phyloP scores from a whole-genome alignment of 2,329 filamentous ascomycete species.

The Fusarium solani-melongenae region DNA sequence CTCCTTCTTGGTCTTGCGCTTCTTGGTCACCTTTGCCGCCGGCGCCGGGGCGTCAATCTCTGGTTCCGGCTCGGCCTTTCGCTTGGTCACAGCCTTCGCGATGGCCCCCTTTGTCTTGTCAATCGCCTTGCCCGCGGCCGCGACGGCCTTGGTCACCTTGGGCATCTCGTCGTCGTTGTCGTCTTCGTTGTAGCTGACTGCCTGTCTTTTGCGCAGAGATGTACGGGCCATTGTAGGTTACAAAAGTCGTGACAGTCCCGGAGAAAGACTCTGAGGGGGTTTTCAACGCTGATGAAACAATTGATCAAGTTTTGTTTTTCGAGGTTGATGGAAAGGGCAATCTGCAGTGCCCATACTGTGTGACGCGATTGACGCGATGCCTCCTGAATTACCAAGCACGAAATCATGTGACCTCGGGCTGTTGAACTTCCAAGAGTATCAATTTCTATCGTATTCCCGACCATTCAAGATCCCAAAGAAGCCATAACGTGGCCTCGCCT shows the following conservation, averaged over 20 bases:
- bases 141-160: constrained; percentile 23
- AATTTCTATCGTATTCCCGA: not conserved
- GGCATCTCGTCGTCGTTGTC: constrained; percentile 33
- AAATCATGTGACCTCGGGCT: constrained; percentile 36
- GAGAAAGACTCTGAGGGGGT: not conserved
- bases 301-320: not conserved
- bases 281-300: not conserved
- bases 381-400: constrained; percentile 27
- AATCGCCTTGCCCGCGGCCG: constrained; percentile 37
- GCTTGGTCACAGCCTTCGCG: constrained; percentile 44
- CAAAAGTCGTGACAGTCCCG: not conserved
- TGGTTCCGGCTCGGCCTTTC: constrained; percentile 46
- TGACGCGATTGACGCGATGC: constrained; percentile 40
- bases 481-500: not conserved
- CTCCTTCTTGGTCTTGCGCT: constrained; percentile 55
- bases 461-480: not conserved
- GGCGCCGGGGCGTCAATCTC: constrained; percentile 30
- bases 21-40: constrained; percentile 52
- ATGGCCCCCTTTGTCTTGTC: constrained; percentile 43
- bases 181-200: constrained; percentile 48
- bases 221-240: constrained; percentile 47
- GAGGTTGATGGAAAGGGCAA: not conserved
- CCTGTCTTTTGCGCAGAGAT: constrained; percentile 48
- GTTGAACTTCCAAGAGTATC: not conserved
- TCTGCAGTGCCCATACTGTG: not conserved